Conservation (phyloP, 2,329 filamentous ascomycete genomes). For the Trichoderma atrobrunneum region DNA sequence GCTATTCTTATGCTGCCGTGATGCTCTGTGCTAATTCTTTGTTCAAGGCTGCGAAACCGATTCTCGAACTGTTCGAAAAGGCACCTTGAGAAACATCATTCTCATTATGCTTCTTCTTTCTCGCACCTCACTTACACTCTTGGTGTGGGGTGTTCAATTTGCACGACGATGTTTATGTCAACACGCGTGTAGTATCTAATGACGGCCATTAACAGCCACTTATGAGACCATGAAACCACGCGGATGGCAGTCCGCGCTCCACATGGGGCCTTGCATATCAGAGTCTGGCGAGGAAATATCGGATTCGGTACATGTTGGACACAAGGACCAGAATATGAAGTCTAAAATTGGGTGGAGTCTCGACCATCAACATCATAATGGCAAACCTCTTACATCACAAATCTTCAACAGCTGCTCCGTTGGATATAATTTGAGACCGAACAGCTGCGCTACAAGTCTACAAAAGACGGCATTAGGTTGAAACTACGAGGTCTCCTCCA, state of each 20-base stretch:
- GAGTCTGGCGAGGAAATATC: too few relatives aligned
- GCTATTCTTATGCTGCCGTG: not conserved
- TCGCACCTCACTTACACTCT: not conserved
- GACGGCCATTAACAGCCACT: not conserved
- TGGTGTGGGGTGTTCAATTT: not conserved
- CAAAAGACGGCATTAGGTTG: not conserved
- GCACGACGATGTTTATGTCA: not conserved
- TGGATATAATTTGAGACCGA: not conserved
- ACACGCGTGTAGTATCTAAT: not conserved
- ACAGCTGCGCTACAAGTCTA: not conserved
- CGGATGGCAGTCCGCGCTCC: not conserved
- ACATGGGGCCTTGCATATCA: accelerated
- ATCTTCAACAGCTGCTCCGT: not conserved
- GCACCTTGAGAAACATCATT: conserved; percentile 43
- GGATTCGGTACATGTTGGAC: too few relatives aligned
- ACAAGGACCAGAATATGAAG: not conserved
- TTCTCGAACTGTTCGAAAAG: conserved; percentile 82
- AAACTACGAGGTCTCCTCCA: not conserved
- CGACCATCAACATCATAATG: not conserved
- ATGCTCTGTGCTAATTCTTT: conserved; percentile 19
- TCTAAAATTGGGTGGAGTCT: not conserved
- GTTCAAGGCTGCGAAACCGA: conserved; percentile 75
- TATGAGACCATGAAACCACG: not conserved
- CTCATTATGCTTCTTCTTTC: not conserved
- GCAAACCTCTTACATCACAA: too few relatives aligned